Conservation (phyloP, 352 stramenopile species). For the Phytopythium vexans region DNA sequence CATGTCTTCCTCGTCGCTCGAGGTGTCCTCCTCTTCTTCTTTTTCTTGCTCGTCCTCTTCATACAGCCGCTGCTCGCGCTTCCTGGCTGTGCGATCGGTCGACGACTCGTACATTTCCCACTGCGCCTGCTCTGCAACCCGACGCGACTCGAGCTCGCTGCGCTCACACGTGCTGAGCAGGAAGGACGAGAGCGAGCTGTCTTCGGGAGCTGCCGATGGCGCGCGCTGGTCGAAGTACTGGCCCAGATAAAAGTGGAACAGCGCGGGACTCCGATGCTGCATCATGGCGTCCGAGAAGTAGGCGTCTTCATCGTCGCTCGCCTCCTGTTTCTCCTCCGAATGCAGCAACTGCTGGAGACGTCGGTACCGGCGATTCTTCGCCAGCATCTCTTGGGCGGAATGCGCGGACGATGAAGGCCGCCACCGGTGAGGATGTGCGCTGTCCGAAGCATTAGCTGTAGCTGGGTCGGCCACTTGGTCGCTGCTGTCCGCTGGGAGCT, state of each 20-base stretch:
- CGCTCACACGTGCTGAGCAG: constrained; percentile 67
- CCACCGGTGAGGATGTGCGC: no score
- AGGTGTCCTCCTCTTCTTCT: constrained; percentile 34
- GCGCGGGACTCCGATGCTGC: constrained; percentile 70
- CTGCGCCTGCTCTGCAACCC: constrained; percentile 50
- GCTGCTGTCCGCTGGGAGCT: constrained; percentile 13
- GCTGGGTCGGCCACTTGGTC: constrained; percentile 4
- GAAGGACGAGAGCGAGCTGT: constrained; percentile 52
- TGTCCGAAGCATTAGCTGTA: no score
- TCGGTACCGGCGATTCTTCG: constrained; percentile 73
- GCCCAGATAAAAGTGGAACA: constrained; percentile 84
- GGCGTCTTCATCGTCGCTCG: constrained; percentile 21
- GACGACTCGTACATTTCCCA: constrained; percentile 43
- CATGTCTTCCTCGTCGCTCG: constrained; percentile 32
- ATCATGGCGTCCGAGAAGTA: constrained; percentile 85
- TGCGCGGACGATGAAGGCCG: no score
- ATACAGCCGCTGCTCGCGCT: constrained; percentile 26
- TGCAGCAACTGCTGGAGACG: constrained; percentile 65
- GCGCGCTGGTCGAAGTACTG: constrained; percentile 42
- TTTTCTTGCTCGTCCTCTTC: constrained; percentile 35
- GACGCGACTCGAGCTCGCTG: constrained; percentile 60
- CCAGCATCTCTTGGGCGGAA: constrained; percentile 10
- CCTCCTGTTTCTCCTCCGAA: constrained; percentile 4
- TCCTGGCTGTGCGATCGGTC: constrained; percentile 38
- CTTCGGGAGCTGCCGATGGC: background rate